These are phyloP conservation scores for Podila clonocystis DNA, from an alignment of 192 early-diverging fungal genomes.

Conservation along the genomic window DNA sequence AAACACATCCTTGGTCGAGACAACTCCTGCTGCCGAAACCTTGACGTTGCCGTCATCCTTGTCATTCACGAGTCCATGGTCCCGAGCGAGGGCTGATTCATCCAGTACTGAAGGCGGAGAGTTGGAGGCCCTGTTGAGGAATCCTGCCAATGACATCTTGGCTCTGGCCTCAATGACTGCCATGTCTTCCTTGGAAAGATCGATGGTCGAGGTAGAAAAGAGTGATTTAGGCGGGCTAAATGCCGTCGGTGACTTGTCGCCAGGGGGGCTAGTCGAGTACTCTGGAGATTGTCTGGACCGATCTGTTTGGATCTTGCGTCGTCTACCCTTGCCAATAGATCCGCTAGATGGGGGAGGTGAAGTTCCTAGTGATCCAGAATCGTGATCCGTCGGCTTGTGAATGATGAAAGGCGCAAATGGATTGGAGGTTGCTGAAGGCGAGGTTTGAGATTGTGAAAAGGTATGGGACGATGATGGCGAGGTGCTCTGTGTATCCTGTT, in stretches of 20 bases:
- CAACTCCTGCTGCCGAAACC: too few species aligned
- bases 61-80: not conserved
- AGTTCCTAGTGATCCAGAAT: not conserved
- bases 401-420: conserved; percentile 21
- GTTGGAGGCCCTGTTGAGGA: not conserved
- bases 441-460: not conserved
- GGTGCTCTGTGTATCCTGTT: not conserved
- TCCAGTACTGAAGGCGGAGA: not conserved
- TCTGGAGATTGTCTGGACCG: conserved; percentile 8
- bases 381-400: not conserved
- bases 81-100: not conserved
- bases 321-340: conserved; percentile 22
- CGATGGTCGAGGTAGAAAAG: not conserved
- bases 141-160: conserved; percentile 8
- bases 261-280: not conserved
- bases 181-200: not conserved
- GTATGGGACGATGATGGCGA: not conserved
- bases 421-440: not conserved
- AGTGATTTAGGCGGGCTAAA: not conserved
- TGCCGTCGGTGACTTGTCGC: conserved; percentile 2
- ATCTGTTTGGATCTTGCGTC: conserved; percentile 34
- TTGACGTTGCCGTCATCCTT: not conserved
- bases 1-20: not conserved
- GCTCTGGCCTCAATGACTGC: conserved; percentile 20
- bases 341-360: conserved; percentile 4